These are phyloP conservation scores for Fragaria ananassa DNA, from an alignment of 306 rosid genomes.

Conservation along the genomic window DNA sequence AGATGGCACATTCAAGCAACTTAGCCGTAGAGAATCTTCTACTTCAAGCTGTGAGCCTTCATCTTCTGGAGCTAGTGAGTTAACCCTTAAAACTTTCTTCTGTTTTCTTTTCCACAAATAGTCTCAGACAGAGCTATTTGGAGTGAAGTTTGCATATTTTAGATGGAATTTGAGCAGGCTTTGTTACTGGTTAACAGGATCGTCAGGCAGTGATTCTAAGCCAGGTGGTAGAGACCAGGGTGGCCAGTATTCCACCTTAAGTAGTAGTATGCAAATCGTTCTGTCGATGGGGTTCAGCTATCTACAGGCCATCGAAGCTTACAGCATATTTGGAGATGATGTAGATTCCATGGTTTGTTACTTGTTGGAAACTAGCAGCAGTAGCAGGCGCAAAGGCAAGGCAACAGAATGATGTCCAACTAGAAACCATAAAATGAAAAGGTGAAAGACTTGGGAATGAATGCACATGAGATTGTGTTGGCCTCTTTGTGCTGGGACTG, in stretches of 20 bases:
- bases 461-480: background rate
- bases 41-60: conserved; percentile 88
- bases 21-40: conserved; percentile 56
- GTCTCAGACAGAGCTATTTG: background rate
- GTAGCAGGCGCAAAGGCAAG: conserved; percentile 88
- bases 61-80: conserved; percentile 92
- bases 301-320: conserved; percentile 80
- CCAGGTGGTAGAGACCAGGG: conserved; percentile 37
- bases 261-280: conserved; percentile 63
- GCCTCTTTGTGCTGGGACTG: background rate
- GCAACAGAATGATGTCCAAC: conserved; percentile 59
- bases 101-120: background rate
- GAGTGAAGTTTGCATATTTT: background rate
- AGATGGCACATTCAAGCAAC: conserved; percentile 48
- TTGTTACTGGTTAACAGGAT: conserved; percentile 40
- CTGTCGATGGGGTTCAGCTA: conserved; percentile 91
- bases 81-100: background rate
- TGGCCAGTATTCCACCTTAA: conserved; percentile 36
- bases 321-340: conserved; percentile 91
- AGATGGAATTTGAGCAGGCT: conserved; percentile 1
- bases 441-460: background rate
- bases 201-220: conserved; percentile 55
- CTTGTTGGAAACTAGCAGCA: conserved; percentile 72
- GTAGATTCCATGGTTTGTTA: conserved; percentile 90
- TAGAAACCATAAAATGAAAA: background rate